phyloP scores from a whole-genome alignment of 78 protist species.

The Chrysochromulina parva region DNA sequence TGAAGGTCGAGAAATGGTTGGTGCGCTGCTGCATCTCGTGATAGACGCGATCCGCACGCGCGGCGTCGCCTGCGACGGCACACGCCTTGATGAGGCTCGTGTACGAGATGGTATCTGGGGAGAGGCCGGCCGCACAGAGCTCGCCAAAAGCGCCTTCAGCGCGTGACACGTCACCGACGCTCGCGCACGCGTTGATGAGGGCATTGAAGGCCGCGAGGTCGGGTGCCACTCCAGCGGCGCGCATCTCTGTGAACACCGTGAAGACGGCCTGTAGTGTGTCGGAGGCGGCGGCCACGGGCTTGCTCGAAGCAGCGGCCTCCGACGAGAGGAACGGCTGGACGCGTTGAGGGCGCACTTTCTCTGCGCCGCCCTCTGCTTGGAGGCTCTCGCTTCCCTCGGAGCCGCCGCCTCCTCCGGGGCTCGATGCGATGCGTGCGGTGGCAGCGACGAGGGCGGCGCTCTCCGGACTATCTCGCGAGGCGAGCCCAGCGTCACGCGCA shows the following conservation, averaged over 20 bases:
- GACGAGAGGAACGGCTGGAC: too few relatives aligned
- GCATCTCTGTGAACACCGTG: background rate
- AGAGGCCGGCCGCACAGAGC: background rate
- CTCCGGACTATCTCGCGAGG: too few relatives aligned
- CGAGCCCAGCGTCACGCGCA: too few relatives aligned
- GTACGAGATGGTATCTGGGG: background rate
- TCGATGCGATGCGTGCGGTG: too few relatives aligned
- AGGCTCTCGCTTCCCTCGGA: too few relatives aligned
- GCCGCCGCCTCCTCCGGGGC: too few relatives aligned
- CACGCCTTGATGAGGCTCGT: conserved; percentile 6
- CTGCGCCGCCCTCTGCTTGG: too few relatives aligned
- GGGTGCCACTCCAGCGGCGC: background rate
- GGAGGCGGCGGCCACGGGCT: too few relatives aligned
- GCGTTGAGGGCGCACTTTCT: too few relatives aligned
- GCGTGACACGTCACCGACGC: background rate
- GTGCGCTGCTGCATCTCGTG: background rate
- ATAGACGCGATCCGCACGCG: background rate
- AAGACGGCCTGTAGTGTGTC: too few relatives aligned
- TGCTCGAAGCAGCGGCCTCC: too few relatives aligned
- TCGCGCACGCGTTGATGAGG: background rate
- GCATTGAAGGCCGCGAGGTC: conserved; percentile 14
- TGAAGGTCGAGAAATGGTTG: background rate
- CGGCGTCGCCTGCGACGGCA: background rate
- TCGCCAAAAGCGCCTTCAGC: background rate
- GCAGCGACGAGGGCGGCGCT: too few relatives aligned